A percentile compares a stretch with the other conserved stretches of the same genome.
Conservation (phyloP, 106 monocot genomes). For the Allium fistulosum region DNA sequence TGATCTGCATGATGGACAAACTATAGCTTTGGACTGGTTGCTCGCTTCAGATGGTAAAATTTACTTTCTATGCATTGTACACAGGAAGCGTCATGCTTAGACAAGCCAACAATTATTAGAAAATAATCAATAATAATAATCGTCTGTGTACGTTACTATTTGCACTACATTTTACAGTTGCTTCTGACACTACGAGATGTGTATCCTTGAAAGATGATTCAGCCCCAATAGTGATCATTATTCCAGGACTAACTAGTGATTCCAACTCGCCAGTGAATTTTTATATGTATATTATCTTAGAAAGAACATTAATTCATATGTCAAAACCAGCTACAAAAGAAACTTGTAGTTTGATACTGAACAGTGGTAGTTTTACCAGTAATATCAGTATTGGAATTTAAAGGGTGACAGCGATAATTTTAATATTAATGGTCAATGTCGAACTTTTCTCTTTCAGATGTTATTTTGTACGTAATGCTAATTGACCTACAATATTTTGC, state of each 20-base stretch:
- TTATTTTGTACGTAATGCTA: too few relatives aligned
- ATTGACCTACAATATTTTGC: too few relatives aligned
- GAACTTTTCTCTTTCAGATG: too few relatives aligned
- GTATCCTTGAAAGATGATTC: constrained; percentile 28
- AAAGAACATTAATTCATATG: too few relatives aligned
- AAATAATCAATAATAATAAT: background rate
- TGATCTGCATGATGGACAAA: constrained; percentile 51
- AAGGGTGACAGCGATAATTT: too few relatives aligned
- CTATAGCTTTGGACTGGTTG: constrained; percentile 87
- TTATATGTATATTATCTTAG: background rate
- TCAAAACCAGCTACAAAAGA: too few relatives aligned
- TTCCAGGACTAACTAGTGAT: constrained; percentile 48
- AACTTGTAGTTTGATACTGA: too few relatives aligned
- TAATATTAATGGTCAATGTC: too few relatives aligned
- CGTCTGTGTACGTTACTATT: background rate
- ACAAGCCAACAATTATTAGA: background rate
- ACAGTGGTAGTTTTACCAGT: too few relatives aligned
- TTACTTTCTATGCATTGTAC: background rate
- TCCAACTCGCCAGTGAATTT: constrained; percentile 32
- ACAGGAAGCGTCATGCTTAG: background rate
- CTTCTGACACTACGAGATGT: constrained; percentile 4
- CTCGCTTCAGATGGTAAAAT: constrained; percentile 58
- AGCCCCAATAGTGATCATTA: constrained; percentile 34
- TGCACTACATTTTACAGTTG: constrained; percentile 13
- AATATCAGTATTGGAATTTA: too few relatives aligned